phyloP scores from a whole-genome alignment of 805 yeast species.

The Metschnikowia orientalis region DNA sequence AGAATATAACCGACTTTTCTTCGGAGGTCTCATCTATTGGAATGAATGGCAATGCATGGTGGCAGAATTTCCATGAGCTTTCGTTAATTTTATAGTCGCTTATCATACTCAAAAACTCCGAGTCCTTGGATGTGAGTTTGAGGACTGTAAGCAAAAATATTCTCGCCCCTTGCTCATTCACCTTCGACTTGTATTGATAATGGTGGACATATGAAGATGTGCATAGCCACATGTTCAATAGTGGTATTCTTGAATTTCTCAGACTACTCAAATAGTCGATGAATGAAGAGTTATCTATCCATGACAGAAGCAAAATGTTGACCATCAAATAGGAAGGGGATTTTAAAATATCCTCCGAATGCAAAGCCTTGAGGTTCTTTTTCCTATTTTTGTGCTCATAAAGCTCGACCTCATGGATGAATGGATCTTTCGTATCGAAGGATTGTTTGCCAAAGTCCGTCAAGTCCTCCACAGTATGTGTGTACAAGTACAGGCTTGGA shows the following conservation, averaged over 20 bases:
- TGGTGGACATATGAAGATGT: constrained; percentile 35
- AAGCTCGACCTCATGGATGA: constrained; percentile 17
- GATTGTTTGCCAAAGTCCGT: constrained; percentile 16
- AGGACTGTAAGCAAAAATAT: constrained; percentile 25
- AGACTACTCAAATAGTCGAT: constrained; percentile 4
- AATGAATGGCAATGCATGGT: constrained; percentile 34
- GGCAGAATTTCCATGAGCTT: constrained; percentile 40
- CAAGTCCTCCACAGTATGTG: constrained; percentile 15
- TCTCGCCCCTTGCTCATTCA: constrained; percentile 24
- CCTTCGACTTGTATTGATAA: constrained; percentile 31
- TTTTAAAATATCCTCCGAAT: constrained; percentile 3
- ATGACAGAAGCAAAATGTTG: constrained; percentile 9
- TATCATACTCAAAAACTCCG: constrained; percentile 1
- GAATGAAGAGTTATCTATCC: constrained; percentile 11
- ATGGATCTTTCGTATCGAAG: constrained; percentile 16
- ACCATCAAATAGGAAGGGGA: constrained; percentile 14
- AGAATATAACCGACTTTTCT: constrained; percentile 28
- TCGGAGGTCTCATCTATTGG: constrained; percentile 17
- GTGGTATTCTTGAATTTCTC: constrained; percentile 1
- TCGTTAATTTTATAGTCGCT: constrained; percentile 25
- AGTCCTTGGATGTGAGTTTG: constrained; percentile 20
- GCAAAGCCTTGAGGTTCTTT: constrained; percentile 5
- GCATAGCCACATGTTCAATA: constrained; percentile 32
- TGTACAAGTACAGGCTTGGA: constrained; percentile 13
- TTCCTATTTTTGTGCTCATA: constrained; percentile 15